Base-by-base conservation (phyloP, 768 basidiomycete genomes). In the Trametes elegans region DNA sequence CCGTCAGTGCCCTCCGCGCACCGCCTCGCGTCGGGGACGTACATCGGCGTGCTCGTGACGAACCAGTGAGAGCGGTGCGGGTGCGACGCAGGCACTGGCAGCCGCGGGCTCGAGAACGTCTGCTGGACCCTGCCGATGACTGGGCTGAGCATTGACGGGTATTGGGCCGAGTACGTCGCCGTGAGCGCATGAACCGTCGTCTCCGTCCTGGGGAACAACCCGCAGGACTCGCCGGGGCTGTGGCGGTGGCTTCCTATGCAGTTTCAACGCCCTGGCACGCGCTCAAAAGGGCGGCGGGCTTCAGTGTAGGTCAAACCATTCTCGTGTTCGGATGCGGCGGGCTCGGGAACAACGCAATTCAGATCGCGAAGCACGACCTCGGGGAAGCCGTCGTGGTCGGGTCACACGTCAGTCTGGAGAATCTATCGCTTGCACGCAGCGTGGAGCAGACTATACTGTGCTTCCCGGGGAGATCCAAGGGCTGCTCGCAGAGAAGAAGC, bases 321-420 rank as follows among this genome's bases (percentile, higher is more conserved):
- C 28, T 77, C 71, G 36, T 74, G 72, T 29, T 76, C 66, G 55
- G 63, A 59, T 27, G 68, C 60, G 53, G 70, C 42, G 49, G 69
- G 43, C 47, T 70, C 61, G 53, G 72, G 63, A 42, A 74, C 71
- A 39, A 70, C 51, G 18, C 63, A 13, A 36, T 66, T 29, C 58
- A 41, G 44, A 61, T 66, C 23, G 64, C 62, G 35, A 66, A 66
- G 55, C 19, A 44, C 31, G 57, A 49, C n/a, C 41, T 62, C 3
- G 61, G 61, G 19, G 64, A 46, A 18, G 39, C 36, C 4, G 31
- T 32, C 18, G 58, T 64, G 38, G 29, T 66, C 29, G 64, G 58
- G 3, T 60, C 55, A n/a, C 61, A 66, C 36, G 31, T 53, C 23
- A 60, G 63, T 13, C 26, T 56, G 34, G 38, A 47, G 13, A 60